phyloP scores from a whole-genome alignment of 208 protist genomes.

The Leishmania braziliensis region DNA sequence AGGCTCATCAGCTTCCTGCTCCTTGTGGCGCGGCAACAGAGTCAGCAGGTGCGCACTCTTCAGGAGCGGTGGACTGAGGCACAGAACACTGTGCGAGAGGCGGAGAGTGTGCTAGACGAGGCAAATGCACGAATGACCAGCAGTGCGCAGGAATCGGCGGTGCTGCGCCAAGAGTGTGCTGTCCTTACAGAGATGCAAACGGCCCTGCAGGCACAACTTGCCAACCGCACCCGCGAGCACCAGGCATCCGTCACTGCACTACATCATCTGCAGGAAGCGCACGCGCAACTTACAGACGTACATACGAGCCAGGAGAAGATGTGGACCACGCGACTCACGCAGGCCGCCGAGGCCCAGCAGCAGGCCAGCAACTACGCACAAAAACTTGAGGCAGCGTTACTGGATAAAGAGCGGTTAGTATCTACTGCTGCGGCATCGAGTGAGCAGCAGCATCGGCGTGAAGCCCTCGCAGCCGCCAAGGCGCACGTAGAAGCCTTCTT shows the following conservation, averaged over 20 bases:
- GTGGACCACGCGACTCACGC: slow-evolving; percentile 17
- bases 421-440: background rate
- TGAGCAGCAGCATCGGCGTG: background rate
- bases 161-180: slow-evolving; percentile 20
- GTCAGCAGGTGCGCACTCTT: background rate
- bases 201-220: background rate
- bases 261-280: background rate
- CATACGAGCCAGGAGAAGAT: slow-evolving; percentile 8
- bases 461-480: slow-evolving; percentile 8
- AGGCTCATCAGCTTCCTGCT: slow-evolving; percentile 26
- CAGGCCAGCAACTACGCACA: slow-evolving; percentile 9
- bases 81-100: slow-evolving; percentile 14
- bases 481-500: slow-evolving; percentile 10
- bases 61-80: slow-evolving; percentile 24
- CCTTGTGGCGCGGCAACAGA: slow-evolving; percentile 19
- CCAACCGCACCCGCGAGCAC: background rate
- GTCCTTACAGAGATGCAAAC: slow-evolving; percentile 13
- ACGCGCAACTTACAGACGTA: background rate
- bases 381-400: slow-evolving; percentile 20
- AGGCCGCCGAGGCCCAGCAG: slow-evolving; percentile 27
- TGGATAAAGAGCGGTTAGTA: slow-evolving; percentile 11
- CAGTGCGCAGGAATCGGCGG: background rate
- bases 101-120: slow-evolving; percentile 14
- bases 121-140: background rate
- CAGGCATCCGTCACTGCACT: background rate